Percentiles rank a stretch among this genome's conserved stretches.
These are phyloP conservation scores for Suhomyces emberorum DNA, from an alignment of 805 yeast species.

Conservation along the genomic window DNA sequence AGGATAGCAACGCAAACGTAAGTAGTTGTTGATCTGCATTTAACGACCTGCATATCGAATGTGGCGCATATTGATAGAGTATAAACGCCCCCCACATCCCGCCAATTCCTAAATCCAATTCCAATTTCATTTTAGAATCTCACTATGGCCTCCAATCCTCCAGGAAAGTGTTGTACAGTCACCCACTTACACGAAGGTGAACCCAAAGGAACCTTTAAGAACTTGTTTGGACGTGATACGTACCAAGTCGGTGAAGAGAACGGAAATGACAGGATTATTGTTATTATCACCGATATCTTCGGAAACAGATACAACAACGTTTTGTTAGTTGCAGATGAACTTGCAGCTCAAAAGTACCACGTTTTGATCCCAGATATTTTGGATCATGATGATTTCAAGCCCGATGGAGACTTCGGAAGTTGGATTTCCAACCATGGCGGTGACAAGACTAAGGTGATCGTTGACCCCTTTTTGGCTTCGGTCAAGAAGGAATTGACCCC, in stretches of 20 bases:
- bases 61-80: too few relatives aligned
- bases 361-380: conserved; percentile 32
- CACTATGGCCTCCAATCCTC: conserved; percentile 15
- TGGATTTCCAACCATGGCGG: conserved; percentile 12
- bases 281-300: conserved; percentile 26
- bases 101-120: too few relatives aligned
- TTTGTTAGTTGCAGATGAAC: conserved; percentile 27
- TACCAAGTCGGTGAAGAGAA: conserved; percentile 25
- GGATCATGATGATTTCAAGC: conserved; percentile 19
- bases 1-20: too few relatives aligned
- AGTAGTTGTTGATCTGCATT: too few relatives aligned
- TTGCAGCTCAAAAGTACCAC: conserved; percentile 17
- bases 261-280: conserved; percentile 18
- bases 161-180: conserved; percentile 20
- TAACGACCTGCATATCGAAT: too few relatives aligned
- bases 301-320: conserved; percentile 28
- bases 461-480: conserved; percentile 6
- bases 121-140: too few relatives aligned
- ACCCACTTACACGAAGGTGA: conserved; percentile 26
- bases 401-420: background rate
- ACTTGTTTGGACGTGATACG: conserved; percentile 24
- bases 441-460: conserved; percentile 10
- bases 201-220: conserved; percentile 19
- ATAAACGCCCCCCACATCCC: too few relatives aligned
- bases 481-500: conserved; percentile 6